Evolutionary conservation across 2,329 filamentous ascomycete genomes (phyloP).

Genomic region (Trichophyton equinum): DNA sequence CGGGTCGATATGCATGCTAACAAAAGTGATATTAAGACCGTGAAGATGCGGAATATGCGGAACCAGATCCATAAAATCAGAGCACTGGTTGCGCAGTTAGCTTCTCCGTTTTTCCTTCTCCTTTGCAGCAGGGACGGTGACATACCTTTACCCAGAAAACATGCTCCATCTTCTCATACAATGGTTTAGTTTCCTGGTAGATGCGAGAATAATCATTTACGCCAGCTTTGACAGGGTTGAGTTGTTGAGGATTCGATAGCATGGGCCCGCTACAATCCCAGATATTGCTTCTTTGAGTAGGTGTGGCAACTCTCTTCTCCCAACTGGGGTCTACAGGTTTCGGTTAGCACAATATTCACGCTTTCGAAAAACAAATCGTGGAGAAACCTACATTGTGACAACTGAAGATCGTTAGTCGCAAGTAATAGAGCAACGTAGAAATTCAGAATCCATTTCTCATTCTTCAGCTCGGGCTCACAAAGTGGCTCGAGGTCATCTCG

Average conservation of each 20-base stretch:
- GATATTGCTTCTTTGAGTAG: constrained; percentile 33
- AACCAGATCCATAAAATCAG: constrained; percentile 39
- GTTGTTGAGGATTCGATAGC: constrained; percentile 32
- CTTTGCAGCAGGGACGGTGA: neutral
- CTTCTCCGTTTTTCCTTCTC: neutral
- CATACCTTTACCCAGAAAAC: constrained; percentile 41
- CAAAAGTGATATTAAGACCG: constrained; percentile 28
- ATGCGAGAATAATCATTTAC: constrained; percentile 29
- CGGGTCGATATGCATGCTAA: constrained; percentile 31
- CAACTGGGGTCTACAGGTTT: constrained; percentile 28
- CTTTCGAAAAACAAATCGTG: neutral
- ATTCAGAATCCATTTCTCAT: constrained; percentile 39
- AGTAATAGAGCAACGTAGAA: constrained; percentile 38
- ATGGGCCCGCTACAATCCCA: constrained; percentile 37
- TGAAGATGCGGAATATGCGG: constrained; percentile 37
- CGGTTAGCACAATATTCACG: constrained; percentile 5
- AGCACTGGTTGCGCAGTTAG: constrained; percentile 26
- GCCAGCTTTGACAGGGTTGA: constrained; percentile 25
- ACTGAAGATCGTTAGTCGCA: constrained; percentile 38
- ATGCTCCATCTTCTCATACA: constrained; percentile 39
- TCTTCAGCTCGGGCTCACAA: constrained; percentile 25
- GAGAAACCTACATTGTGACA: constrained; percentile 31
- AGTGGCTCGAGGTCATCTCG: constrained; percentile 32
- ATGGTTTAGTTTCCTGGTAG: constrained; percentile 33
- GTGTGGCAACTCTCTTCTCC: constrained; percentile 34